A percentile compares a stretch with the other conserved stretches of the same genome.
Evolutionary conservation across 352 stramenopile genomes (phyloP).

Genomic region (Globisporangium iwayamae): DNA sequence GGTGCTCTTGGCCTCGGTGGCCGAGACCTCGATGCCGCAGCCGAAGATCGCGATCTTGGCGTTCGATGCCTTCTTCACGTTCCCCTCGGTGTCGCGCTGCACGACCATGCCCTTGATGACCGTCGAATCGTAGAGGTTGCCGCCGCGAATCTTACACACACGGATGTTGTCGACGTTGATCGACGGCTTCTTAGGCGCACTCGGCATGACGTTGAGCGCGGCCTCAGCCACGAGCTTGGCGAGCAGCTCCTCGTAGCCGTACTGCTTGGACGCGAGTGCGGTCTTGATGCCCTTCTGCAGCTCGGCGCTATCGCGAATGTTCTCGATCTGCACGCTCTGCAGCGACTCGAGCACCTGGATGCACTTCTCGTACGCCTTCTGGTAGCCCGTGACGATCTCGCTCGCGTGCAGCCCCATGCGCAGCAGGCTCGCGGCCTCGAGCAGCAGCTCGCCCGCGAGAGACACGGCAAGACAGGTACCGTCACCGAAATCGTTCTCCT

Average conservation of each 20-base stretch:
- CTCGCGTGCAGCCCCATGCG: slow-evolving; percentile 96
- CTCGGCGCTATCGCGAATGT: slow-evolving; percentile 83
- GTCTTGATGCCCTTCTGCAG: slow-evolving; percentile 91
- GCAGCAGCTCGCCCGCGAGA: slow-evolving; percentile 97
- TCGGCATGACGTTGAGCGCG: slow-evolving; percentile 92
- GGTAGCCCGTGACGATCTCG: slow-evolving; percentile 98
- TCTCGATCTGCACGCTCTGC: slow-evolving; percentile 62
- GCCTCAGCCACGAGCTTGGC: slow-evolving; percentile 94
- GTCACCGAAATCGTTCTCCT: slow-evolving; percentile 97
- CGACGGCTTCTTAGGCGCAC: slow-evolving; percentile 73
- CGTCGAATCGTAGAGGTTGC: slow-evolving; percentile 92
- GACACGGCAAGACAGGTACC: slow-evolving; percentile 97
- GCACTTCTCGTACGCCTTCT: slow-evolving; percentile 93
- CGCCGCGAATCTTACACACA: slow-evolving; percentile 97
- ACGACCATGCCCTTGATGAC: slow-evolving; percentile 99
- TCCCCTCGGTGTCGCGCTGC: slow-evolving; percentile 91
- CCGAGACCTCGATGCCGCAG: slow-evolving; percentile 95
- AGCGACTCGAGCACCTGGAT: slow-evolving; percentile 91
- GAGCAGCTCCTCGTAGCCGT: slow-evolving; percentile 94
- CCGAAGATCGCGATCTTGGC: slow-evolving; percentile 97
- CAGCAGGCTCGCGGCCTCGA: slow-evolving; percentile 95
- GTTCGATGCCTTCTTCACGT: slow-evolving; percentile 87
- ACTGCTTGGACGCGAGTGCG: slow-evolving; percentile 97
- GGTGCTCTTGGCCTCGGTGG: slow-evolving; percentile 98
- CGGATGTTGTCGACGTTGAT: slow-evolving; percentile 98